These are phyloP conservation scores for Tephrocybe sp. DNA, from an alignment of 768 basidiomycete species.

Conservation along the genomic window DNA sequence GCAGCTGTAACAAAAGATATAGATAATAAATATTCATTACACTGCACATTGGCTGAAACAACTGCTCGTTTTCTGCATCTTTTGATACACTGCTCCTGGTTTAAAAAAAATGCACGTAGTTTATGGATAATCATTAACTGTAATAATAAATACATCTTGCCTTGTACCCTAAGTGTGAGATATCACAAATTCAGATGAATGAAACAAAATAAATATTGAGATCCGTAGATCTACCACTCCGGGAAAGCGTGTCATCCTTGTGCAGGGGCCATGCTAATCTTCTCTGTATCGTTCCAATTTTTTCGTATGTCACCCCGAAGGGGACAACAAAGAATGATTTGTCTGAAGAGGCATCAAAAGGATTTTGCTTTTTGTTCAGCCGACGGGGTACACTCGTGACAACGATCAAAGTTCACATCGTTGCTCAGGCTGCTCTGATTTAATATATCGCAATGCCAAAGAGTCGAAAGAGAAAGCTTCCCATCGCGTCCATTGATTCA, in stretches of 20 bases:
- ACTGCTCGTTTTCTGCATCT: no score
- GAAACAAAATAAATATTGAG: constrained; percentile 37
- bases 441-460: constrained; percentile 31
- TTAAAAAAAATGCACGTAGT: no score
- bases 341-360: neutral
- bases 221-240: constrained; percentile 71
- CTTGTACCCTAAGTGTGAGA: no score
- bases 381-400: neutral
- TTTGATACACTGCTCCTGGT: no score
- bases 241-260: constrained; percentile 99
- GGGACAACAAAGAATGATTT: constrained; percentile 39
- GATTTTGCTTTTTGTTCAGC: constrained; percentile 14
- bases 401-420: neutral
- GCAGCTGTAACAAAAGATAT: no score
- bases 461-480: constrained; percentile 32
- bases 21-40: no score
- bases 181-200: no score
- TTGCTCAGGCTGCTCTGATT: neutral
- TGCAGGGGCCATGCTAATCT: constrained; percentile 99
- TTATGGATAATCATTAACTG: no score
- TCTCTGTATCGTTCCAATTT: constrained; percentile 99
- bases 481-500: constrained; percentile 24
- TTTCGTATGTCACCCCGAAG: constrained; percentile 94
- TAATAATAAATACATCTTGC: no score
- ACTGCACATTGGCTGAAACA: no score